Conservation (phyloP, 176 grass and related monocot species). For the Ensete glaucum region DNA sequence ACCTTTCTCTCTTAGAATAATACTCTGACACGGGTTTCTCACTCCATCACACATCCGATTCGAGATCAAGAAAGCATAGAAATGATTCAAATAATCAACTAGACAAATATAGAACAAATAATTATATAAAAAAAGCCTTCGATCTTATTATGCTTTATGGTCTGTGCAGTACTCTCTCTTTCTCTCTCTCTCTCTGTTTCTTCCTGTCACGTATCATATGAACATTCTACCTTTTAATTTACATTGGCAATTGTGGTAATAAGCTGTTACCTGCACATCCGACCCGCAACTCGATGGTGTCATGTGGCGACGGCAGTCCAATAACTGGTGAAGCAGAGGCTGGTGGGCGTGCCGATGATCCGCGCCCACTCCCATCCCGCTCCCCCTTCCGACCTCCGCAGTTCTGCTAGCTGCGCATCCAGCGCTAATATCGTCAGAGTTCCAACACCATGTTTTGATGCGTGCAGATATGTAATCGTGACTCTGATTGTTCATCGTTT, state of each 20-base stretch:
- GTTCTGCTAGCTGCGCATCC: constrained; percentile 61
- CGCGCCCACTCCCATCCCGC: constrained; percentile 60
- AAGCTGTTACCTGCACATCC: too few species aligned
- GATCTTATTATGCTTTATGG: not conserved
- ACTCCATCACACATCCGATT: too few species aligned
- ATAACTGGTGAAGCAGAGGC: constrained; percentile 72
- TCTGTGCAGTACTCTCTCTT: not conserved
- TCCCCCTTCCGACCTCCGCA: constrained; percentile 41
- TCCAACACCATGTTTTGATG: not conserved
- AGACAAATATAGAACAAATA: not conserved
- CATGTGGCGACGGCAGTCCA: constrained; percentile 79
- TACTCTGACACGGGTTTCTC: too few species aligned
- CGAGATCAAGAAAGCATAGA: too few species aligned
- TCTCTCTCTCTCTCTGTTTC: not conserved
- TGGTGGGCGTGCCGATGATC: constrained; percentile 70
- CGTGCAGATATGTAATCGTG: not conserved
- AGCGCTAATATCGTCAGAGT: not conserved
- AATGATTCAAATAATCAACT: too few species aligned
- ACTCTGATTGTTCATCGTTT: not conserved
- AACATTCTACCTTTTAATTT: not conserved
- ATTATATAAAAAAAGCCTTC: not conserved
- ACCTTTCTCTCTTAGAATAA: not conserved
- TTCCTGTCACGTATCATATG: not conserved
- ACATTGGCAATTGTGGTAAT: not conserved
- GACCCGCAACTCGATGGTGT: not conserved